Percentiles rank a stretch among this genome's conserved stretches.
Conservation (phyloP, 2,329 filamentous ascomycete species). For the Colletotrichum acutatum region DNA sequence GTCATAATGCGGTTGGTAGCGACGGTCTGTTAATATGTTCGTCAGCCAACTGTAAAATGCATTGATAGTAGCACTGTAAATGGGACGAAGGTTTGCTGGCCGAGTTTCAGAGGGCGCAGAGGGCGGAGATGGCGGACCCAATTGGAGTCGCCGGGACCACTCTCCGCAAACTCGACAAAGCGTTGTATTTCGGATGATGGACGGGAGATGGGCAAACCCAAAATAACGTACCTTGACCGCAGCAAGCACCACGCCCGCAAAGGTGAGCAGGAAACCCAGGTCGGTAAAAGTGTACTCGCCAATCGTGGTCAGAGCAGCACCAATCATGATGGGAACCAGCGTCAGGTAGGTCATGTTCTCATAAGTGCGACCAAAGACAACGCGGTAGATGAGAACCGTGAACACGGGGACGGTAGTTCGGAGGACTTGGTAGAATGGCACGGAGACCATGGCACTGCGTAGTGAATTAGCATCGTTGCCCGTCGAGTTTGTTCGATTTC, state of each 20-base stretch:
- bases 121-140: constrained; percentile 18
- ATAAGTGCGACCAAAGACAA: constrained; percentile 66
- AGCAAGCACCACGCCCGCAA: constrained; percentile 64
- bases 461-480: constrained; percentile 16
- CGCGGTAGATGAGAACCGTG: constrained; percentile 69
- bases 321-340: constrained; percentile 69
- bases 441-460: constrained; percentile 63
- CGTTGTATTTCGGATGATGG: constrained; percentile 16
- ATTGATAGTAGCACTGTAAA: background rate
- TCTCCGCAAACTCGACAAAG: constrained; percentile 12
- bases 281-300: constrained; percentile 73
- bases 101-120: constrained; percentile 19
- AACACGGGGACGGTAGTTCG: constrained; percentile 71
- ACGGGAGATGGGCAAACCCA: background rate
- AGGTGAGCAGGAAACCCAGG: constrained; percentile 65
- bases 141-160: constrained; percentile 14
- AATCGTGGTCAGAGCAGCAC: constrained; percentile 68
- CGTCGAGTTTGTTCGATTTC: background rate
- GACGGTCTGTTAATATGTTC: constrained; percentile 56
- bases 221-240: constrained; percentile 59
- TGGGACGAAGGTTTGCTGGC: constrained; percentile 16
- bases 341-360: constrained; percentile 67
- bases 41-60: constrained; percentile 17
- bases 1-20: constrained; percentile 74
- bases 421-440: constrained; percentile 75